Base-by-base conservation (phyloP, 768 basidiomycete genomes). In the Russula dissimulans region DNA sequence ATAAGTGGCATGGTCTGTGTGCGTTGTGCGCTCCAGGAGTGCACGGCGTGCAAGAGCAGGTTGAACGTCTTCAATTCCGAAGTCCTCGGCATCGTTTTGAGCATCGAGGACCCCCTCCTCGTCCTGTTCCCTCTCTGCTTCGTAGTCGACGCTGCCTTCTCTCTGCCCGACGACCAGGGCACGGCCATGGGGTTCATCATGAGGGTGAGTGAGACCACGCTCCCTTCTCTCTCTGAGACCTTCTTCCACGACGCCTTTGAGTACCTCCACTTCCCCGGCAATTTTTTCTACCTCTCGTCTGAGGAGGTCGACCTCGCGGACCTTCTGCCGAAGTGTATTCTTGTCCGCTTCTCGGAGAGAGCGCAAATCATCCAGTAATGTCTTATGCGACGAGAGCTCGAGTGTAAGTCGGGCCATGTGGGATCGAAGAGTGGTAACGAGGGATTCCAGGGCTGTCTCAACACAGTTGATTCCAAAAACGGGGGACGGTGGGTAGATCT, bases 221-320 rank as follows among this genome's bases (percentile, higher is more conserved):
- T 60, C 85, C 42, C 86, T 74, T 31, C 92, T 72, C 63, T 91
- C 90, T 61, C 85, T 81, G 55, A 97, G 76, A 4, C 91, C 91
- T 59, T 90, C 87, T 70, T 95, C 89, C 1, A 97, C 90, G 0
- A 94, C 87, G 1, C 84, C 87, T 11, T 88, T 76, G n/a, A 97
- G 76, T 3, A 91, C 86, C 61, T 89, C 87, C 2, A 97, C 89
- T 72, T 98, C 93, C 4, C 85, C 84, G 0, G 82, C 85, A 5
- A 97, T 80, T 45, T 86, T 73, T 66, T 94, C 89, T 7, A 97
- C 87, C 67, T 95, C 89, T 11, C 79, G 76, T 41, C 80, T 78
- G 11, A 97, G 78, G 12, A 77, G 76, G 46, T 81, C 78, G 8
- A 95, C 82, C 62, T 92, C 91, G 4, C 76, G 72, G 26, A 80